phyloP scores from a whole-genome alignment of 352 stramenopile genomes.

The Aphanomyces cochlioides region DNA sequence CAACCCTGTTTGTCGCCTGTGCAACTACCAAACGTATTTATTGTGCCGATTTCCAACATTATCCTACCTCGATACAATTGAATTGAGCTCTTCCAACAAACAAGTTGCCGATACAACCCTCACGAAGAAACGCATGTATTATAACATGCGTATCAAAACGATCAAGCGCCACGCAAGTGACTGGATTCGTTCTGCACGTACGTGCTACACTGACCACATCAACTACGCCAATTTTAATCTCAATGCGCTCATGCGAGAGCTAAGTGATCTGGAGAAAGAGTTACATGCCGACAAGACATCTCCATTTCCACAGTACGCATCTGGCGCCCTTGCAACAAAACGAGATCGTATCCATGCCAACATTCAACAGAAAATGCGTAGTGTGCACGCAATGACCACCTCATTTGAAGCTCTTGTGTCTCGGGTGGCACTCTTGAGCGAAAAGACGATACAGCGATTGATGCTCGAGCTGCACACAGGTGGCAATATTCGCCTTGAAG shows the following conservation, averaged over 20 bases:
- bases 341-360: constrained; percentile 41
- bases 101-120: constrained; percentile 87
- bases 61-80: constrained; percentile 62
- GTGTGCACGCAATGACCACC: constrained; percentile 52
- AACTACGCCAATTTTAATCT: constrained; percentile 39
- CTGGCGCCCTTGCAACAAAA: constrained; percentile 29
- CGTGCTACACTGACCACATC: constrained; percentile 30
- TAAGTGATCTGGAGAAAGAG: constrained; percentile 48
- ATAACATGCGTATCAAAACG: constrained; percentile 91
- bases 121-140: constrained; percentile 95
- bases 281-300: constrained; percentile 35
- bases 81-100: constrained; percentile 75
- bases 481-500: constrained; percentile 88
- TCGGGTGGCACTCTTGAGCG: constrained; percentile 48
- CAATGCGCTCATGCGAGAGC: constrained; percentile 37
- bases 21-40: constrained; percentile 91
- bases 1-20: constrained; percentile 88
- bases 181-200: constrained; percentile 44
- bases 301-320: constrained; percentile 6
- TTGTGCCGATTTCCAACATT: constrained; percentile 81
- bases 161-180: constrained; percentile 78
- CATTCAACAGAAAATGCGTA: constrained; percentile 41
- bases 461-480: constrained; percentile 88
- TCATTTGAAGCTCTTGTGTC: constrained; percentile 53
- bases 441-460: constrained; percentile 75